Percentiles rank a stretch among this genome's conserved stretches.
These are phyloP conservation scores for Pseudoturritis turrita DNA, from an alignment of 345 rosid genomes.

Conservation along the genomic window DNA sequence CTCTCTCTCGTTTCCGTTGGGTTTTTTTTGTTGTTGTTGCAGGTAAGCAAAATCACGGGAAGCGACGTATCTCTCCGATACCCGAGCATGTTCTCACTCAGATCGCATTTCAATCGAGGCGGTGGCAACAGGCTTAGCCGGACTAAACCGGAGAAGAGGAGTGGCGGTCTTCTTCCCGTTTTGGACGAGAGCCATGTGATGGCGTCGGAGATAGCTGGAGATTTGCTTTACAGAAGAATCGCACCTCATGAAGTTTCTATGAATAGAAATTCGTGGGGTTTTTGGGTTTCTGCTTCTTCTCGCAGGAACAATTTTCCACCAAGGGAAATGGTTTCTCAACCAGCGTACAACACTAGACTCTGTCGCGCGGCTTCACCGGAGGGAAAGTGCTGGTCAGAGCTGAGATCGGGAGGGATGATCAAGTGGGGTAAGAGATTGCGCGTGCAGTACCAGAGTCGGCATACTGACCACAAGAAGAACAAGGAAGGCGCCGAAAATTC, in stretches of 20 bases:
- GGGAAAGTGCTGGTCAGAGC: constrained; percentile 48
- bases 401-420: constrained; percentile 45
- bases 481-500: constrained; percentile 4
- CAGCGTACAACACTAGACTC: constrained; percentile 18
- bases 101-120: constrained; percentile 39
- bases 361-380: constrained; percentile 25
- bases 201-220: constrained; percentile 50
- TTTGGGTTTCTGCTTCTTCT: constrained; percentile 51
- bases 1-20: too few species aligned
- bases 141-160: constrained; percentile 18
- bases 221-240: constrained; percentile 59
- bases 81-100: constrained; percentile 58
- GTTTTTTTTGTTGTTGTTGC: not conserved
- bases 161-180: constrained; percentile 50
- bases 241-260: constrained; percentile 46
- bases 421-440: constrained; percentile 75
- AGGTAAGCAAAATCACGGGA: constrained; percentile 73
- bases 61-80: constrained; percentile 56
- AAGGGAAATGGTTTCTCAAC: constrained; percentile 1
- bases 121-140: constrained; percentile 15
- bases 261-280: constrained; percentile 43
- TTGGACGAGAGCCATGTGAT: constrained; percentile 64
- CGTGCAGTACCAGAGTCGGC: constrained; percentile 42
- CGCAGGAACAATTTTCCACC: not conserved
- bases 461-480: constrained; percentile 13